Evolutionary conservation across 345 rosid species (phyloP), one percentile per base, ranked within the genome.

Genomic region (Fremontodendron californicum): DNA sequence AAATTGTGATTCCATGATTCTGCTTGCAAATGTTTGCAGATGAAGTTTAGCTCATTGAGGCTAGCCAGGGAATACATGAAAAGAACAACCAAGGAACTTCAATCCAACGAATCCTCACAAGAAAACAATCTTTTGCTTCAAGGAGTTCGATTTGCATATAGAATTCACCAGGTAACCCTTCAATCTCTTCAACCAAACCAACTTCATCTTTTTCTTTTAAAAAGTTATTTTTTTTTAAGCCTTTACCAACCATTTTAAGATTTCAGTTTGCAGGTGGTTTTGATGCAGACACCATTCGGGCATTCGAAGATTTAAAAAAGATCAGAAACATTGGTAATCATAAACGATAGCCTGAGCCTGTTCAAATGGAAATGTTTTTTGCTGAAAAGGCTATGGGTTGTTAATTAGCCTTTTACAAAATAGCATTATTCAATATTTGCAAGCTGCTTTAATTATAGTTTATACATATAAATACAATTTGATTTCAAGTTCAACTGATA

Each of bases 181-280:
- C 49, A 25, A 64, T 63, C 35, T 19, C 18, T 62, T 35, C n/a
- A 73, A 7, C 48, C 39, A 75, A 76, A 42, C 18, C 37, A 51
- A 51, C 9, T 35, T 0, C 39, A 31, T 11, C 25, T 31, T 60
- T 2, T 29, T 8, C n/a, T 6, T 31, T 6, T 15, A 43, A 42
- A 42, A 49, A 7, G 0, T 4, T 51, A 8, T 16, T 5, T 57
- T 29, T 46, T 52, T 8, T 42, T 35, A 19, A 54, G 43, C 15
- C 52, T 10, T 42, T 3, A 63, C 76, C 35, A 21, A 85, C 71
- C 27, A 57, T 9, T 16, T 10, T 16, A 78, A 39, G 35, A 61
- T 4, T 83, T 76, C 92, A 94, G 98, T 92, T 96, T 73, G 94
- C 91, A 86, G 97, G 98, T 9, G 99, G 99, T 31, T 96, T 93